These are phyloP conservation scores for Phaffia tasmanica DNA, from an alignment of 768 basidiomycete species.

Conservation along the genomic window DNA sequence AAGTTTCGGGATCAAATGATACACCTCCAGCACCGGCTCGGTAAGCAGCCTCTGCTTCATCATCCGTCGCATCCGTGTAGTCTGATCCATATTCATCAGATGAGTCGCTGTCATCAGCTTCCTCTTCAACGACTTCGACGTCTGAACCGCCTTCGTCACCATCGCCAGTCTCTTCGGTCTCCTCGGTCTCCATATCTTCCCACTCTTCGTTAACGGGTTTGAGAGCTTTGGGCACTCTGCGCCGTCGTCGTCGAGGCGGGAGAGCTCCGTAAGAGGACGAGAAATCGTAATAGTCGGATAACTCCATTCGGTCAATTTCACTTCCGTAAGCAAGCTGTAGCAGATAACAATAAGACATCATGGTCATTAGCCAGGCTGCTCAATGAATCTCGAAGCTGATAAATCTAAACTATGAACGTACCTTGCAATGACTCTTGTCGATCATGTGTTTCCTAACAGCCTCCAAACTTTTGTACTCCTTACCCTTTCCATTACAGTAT, in stretches of 20 bases:
- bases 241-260: slow-evolving; percentile 30
- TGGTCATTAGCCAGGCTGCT: not conserved
- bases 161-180: slow-evolving; percentile 23
- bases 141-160: slow-evolving; percentile 5
- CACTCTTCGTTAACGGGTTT: slow-evolving; percentile 33
- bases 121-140: slow-evolving; percentile 27
- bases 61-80: slow-evolving; percentile 34
- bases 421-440: slow-evolving; percentile 85
- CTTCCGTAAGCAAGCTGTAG: slow-evolving; percentile 63
- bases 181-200: slow-evolving; percentile 30
- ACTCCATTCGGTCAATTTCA: slow-evolving; percentile 65
- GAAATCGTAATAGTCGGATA: slow-evolving; percentile 93
- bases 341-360: not conserved
- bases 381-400: too few species aligned
- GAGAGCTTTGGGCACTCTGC: slow-evolving; percentile 13
- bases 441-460: slow-evolving; percentile 92
- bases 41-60: slow-evolving; percentile 23
- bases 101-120: slow-evolving; percentile 18
- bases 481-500: slow-evolving; percentile 64
- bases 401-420: not conserved
- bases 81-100: slow-evolving; percentile 19
- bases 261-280: slow-evolving; percentile 59
- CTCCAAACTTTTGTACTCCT: slow-evolving; percentile 70
- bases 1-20: slow-evolving; percentile 42
- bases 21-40: slow-evolving; percentile 35